Base-by-base conservation (phyloP, 1,284 basidiomycete genomes). In the Thecaphora thlaspeos region DNA sequence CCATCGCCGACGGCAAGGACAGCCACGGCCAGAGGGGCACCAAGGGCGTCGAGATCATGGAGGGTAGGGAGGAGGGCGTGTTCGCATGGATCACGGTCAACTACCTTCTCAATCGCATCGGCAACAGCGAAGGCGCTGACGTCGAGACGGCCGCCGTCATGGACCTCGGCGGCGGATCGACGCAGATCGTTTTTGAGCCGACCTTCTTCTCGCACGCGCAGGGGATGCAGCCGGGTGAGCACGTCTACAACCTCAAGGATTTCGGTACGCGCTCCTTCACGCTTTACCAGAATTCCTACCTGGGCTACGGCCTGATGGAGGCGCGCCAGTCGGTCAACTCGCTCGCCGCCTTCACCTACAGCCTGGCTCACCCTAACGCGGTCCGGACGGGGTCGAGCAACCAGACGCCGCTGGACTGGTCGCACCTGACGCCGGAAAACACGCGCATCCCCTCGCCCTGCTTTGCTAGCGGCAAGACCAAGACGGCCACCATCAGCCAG, bases 61-160 rank as follows among this genome's bases (percentile, higher is more conserved):
- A 97, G 70, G 94, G 94, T 18, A 88, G 87, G 70, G 92, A 97
- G 75, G 94, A 98, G 80, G 72, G 70, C 26, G 91, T 97, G 23
- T 97, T 90, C 78, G 92, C 93, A 18, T 98, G 94, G 94, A 92
- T 97, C 73, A 96, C 93, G 12, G 90, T 90, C 61, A 98, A 98
- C 80, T 97, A 96, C 80, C 68, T 78, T 19, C 46, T 77, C 23
- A 68, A 64, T 36, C 51, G 65, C 18, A 70, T 77, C 43, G 71
- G 74, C 34, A 48, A 57, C 47, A 86, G 87, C n/a, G 36, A 41
- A 4, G 50, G 49, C 2, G 42, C 40, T 21, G 47, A 55, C 43
- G 37, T 46, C 41, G 59, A 63, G 30, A 82, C 90, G n/a, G 90
- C 90, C 57, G 94, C 93, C 18, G 91, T 96, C 42, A 87, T 98